Conservation (phyloP, 768 basidiomycete species). For the Clavaria fumosa region DNA sequence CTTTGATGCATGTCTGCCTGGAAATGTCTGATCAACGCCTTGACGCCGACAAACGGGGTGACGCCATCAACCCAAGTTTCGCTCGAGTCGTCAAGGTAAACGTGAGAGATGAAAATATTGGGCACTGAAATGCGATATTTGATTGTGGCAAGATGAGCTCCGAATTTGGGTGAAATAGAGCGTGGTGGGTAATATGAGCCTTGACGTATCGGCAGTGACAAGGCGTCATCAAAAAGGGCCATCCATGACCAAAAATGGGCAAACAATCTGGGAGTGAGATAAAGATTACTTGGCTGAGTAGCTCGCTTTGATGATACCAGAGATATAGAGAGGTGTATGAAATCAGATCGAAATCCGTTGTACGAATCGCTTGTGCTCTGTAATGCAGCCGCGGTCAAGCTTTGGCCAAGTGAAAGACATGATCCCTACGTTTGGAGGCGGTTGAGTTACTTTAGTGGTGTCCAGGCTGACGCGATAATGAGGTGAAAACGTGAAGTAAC, state of each 20-base stretch:
- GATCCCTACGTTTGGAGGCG: conserved; percentile 31
- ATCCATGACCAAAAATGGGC: conserved; percentile 92
- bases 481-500: conserved; percentile 63
- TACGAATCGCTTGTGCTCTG: conserved; percentile 56
- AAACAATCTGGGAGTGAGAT: conserved; percentile 74
- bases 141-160: conserved; percentile 76
- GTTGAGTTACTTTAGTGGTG: conserved; percentile 27
- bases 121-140: conserved; percentile 75
- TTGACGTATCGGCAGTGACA: conserved; percentile 77
- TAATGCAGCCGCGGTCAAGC: conserved; percentile 5
- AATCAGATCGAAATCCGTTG: conserved; percentile 82
- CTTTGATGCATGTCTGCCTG: conserved; percentile 89
- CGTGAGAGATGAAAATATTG: conserved; percentile 73
- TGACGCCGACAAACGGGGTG: conserved; percentile 71
- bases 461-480: conserved; percentile 63
- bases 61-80: conserved; percentile 71
- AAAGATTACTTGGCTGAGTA: conserved; percentile 47
- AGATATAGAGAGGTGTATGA: conserved; percentile 84
- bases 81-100: conserved; percentile 66
- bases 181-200: conserved; percentile 67
- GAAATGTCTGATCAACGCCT: conserved; percentile 66
- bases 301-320: conserved; percentile 46
- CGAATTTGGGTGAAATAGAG: conserved; percentile 70
- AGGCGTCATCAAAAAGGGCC: conserved; percentile 60
- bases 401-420: conserved; percentile 4